Evolutionary conservation across 352 stramenopile genomes (phyloP).

Genomic region (Hyphochytrium catenoides): DNA sequence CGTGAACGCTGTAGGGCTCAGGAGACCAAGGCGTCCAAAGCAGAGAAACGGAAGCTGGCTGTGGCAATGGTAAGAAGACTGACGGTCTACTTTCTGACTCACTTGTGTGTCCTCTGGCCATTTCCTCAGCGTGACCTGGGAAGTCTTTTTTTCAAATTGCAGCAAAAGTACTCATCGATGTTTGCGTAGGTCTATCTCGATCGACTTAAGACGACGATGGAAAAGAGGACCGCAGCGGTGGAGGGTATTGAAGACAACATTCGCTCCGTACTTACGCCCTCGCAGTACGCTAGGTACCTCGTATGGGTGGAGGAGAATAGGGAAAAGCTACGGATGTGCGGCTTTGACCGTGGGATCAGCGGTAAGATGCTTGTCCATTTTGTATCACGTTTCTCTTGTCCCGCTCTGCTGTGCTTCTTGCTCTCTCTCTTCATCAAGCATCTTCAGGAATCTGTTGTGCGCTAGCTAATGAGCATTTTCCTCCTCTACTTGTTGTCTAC

Average conservation of each 20-base stretch:
- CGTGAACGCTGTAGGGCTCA: conserved; percentile 33
- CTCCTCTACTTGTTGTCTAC: too few species aligned
- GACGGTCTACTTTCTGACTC: not conserved
- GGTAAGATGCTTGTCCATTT: too few species aligned
- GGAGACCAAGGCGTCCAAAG: conserved; percentile 52
- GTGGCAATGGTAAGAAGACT: conserved; percentile 35
- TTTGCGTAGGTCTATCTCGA: conserved; percentile 50
- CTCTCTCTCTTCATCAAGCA: too few species aligned
- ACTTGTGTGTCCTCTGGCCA: not conserved
- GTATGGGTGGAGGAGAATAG: conserved; percentile 54
- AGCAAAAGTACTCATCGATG: too few species aligned
- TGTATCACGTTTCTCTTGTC: too few species aligned
- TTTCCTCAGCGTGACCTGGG: not conserved
- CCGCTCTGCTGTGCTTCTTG: too few species aligned
- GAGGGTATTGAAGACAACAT: conserved; percentile 48
- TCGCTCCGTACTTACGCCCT: conserved; percentile 51
- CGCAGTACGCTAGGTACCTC: conserved; percentile 53
- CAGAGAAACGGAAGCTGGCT: conserved; percentile 40
- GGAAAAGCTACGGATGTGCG: not conserved
- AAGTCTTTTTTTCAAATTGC: not conserved
- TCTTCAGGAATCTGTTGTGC: conserved; percentile 9
- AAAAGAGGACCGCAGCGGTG: conserved; percentile 42
- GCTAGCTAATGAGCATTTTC: too few species aligned
- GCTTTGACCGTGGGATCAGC: conserved; percentile 1
- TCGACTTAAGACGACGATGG: conserved; percentile 53